Conservation (phyloP, 805 yeast species). For the Cyberlindnera amylophila region DNA sequence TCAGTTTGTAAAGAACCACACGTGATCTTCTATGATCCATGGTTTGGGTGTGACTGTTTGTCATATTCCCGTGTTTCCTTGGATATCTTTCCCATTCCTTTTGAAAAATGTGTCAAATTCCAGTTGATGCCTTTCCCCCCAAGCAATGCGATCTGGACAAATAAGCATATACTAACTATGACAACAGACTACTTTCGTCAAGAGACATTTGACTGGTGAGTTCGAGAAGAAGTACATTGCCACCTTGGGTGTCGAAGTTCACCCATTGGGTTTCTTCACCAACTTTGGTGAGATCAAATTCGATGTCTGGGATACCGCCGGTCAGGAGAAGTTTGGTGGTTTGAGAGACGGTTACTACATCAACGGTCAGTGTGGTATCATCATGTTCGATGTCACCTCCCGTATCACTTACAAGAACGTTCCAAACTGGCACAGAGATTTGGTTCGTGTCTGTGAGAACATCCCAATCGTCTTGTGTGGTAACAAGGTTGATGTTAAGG, state of each 20-base stretch:
- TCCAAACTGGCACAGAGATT: slow-evolving; percentile 99
- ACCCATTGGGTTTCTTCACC: slow-evolving; percentile 96
- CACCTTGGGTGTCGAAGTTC: slow-evolving; percentile 99
- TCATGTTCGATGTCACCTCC: slow-evolving; percentile 99
- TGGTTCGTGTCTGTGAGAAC: slow-evolving; percentile 99
- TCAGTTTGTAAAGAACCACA: too few species aligned
- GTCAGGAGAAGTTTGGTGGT: slow-evolving; percentile 99
- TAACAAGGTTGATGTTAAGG: slow-evolving; percentile 99
- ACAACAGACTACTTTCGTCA: slow-evolving; percentile 87
- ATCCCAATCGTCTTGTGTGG: slow-evolving; percentile 99
- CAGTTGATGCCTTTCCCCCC: background rate
- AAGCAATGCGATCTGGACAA: background rate
- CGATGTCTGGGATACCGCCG: slow-evolving; percentile 99
- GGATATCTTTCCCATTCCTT: too few species aligned
- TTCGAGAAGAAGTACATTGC: slow-evolving; percentile 99
- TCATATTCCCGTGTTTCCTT: too few species aligned
- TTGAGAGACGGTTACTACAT: slow-evolving; percentile 99
- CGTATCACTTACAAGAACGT: slow-evolving; percentile 99
- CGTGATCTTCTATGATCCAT: too few species aligned
- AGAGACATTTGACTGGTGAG: slow-evolving; percentile 99
- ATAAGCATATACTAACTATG: slow-evolving; percentile 15
- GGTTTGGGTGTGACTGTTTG: too few species aligned
- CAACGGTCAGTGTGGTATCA: slow-evolving; percentile 99
- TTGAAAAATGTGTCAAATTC: background rate
- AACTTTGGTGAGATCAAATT: slow-evolving; percentile 98